These are phyloP conservation scores for Holtermannia corniformis DNA, from an alignment of 768 basidiomycete species.

Conservation along the genomic window DNA sequence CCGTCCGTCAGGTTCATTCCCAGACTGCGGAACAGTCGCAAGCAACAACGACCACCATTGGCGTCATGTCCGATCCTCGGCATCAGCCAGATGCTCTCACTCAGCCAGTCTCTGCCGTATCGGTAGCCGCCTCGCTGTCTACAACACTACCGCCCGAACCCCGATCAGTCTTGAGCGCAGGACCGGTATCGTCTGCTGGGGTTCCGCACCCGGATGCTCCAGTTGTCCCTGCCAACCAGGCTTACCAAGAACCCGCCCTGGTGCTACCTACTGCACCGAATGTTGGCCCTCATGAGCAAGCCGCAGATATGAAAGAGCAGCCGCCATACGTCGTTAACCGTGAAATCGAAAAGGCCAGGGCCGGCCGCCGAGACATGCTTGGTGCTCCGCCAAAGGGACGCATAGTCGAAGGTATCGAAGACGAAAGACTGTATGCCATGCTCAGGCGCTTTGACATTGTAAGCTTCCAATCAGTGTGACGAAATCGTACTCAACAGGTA, in stretches of 20 bases:
- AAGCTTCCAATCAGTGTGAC: constrained; percentile 2
- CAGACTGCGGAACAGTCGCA: too few relatives aligned
- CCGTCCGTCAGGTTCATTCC: too few relatives aligned
- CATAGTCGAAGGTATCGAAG: constrained; percentile 41
- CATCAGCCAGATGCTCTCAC: not conserved
- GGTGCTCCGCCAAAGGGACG: constrained; percentile 37
- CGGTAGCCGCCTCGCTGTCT: not conserved
- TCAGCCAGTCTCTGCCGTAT: not conserved
- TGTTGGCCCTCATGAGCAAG: too few relatives aligned
- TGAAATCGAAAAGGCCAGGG: constrained; percentile 43
- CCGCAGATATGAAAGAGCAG: too few relatives aligned
- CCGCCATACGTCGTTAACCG: constrained; percentile 20
- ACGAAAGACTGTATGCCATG: constrained; percentile 42
- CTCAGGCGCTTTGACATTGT: constrained; percentile 41
- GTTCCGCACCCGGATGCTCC: too few relatives aligned
- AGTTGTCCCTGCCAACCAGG: too few relatives aligned
- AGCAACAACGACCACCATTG: too few relatives aligned
- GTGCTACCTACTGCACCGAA: too few relatives aligned
- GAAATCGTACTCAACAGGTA: not conserved
- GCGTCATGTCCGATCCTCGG: too few relatives aligned
- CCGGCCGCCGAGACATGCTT: constrained; percentile 37
- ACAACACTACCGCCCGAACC: not conserved
- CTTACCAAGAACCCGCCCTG: too few relatives aligned
- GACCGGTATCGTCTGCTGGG: too few relatives aligned
- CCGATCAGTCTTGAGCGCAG: too few relatives aligned